Evolutionary conservation across 1,139 yeast species (phyloP), one percentile per base, ranked within the genome.

Genomic region (Scheffersomyces cryptocercus): DNA sequence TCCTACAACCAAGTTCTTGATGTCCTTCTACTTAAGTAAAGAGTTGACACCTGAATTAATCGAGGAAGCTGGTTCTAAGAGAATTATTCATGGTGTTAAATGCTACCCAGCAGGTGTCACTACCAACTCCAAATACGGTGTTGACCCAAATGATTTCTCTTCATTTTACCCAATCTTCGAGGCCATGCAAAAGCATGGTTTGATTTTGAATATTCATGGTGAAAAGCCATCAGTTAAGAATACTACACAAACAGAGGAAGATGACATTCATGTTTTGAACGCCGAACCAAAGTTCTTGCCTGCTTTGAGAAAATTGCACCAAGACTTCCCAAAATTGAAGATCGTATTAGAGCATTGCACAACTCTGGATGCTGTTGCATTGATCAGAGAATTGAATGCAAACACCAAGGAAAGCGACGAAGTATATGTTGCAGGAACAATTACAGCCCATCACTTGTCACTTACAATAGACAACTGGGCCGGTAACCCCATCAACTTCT

Each of bases 31-130:
- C 58, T 75, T 93, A 39, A 79, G 85, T 40, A 82, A 79, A 43
- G 87, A 82, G 1, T 73, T 93, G 52, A 88, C 96, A 0, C 97
- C 98, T 0, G 95, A 88, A 52, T 71, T 89, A 37, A 83, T 93
- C 45, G 81, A 79, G 44, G 79, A 81, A 54, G 97, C 97, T 28
- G 95, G 93, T n/a, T 64, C 75, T 47, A 61, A 68, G 11, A 85
- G 85, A 3, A 85, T 85, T 41, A 82, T 90, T 33, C 83, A 86
- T 34, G 96, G 95, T 46, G 87, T 90, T 51, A 95, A 93, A 64
- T 90, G 97, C 64, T 93, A 95, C 62, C 99, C 99, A 28, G 97
- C 98, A 1, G 99, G 99, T 38, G 99, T 95, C 29, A 93, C 99
- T 11, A 93, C 99, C 39, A 95, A 93, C 68, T 88, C 97, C 6